phyloP scores from a whole-genome alignment of 2,329 filamentous ascomycete species.

The Volutella citrinella region DNA sequence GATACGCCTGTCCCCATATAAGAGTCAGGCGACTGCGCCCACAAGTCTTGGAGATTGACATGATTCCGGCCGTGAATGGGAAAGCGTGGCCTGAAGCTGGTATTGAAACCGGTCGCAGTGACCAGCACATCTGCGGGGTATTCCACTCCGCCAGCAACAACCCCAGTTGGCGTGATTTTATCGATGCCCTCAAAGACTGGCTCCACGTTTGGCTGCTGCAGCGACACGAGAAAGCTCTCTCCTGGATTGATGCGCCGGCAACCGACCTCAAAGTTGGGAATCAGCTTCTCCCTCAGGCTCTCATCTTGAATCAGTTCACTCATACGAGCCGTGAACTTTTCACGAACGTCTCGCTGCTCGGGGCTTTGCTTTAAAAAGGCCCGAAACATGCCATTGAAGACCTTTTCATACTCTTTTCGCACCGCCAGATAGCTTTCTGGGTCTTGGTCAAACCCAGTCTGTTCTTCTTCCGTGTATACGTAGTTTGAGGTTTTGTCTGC shows the following conservation, averaged over 20 bases:
- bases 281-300: constrained; percentile 13
- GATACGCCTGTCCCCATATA: constrained; percentile 31
- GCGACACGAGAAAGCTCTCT: constrained; percentile 37
- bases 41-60: constrained; percentile 17
- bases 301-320: constrained; percentile 10
- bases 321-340: constrained; percentile 15
- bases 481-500: constrained; percentile 7
- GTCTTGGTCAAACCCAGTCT: constrained; percentile 7
- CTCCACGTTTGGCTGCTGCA: constrained; percentile 38
- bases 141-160: constrained; percentile 16
- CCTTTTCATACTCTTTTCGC: constrained; percentile 36
- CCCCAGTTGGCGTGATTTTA: constrained; percentile 25
- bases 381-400: constrained; percentile 38
- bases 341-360: constrained; percentile 12
- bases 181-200: constrained; percentile 29
- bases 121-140: constrained; percentile 16
- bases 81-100: constrained; percentile 18
- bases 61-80: constrained; percentile 18
- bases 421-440: constrained; percentile 6
- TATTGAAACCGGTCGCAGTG: constrained; percentile 21
- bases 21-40: constrained; percentile 20
- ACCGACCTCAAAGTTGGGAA: constrained; percentile 20
- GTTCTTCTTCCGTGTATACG: constrained; percentile 11
- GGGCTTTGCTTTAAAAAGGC: constrained; percentile 34
- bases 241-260: constrained; percentile 32